phyloP scores from a whole-genome alignment of 2,329 filamentous ascomycete genomes.

The Dryadomyces quercivorus region DNA sequence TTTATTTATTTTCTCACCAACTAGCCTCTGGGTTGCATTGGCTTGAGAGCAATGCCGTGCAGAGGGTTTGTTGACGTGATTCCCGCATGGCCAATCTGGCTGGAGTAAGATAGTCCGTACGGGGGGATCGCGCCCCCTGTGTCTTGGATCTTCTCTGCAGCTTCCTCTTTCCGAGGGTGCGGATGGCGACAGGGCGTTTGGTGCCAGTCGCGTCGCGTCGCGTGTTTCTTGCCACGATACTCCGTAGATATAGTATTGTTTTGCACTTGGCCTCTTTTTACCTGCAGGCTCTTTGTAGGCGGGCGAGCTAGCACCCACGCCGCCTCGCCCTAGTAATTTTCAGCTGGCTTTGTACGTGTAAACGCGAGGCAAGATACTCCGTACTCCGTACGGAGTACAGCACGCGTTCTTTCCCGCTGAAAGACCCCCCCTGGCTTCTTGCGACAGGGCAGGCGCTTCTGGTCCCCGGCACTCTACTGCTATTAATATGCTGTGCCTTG shows the following conservation, averaged over 20 bases:
- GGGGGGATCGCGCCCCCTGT: too few species aligned
- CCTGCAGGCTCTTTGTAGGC: neutral
- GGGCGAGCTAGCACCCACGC: neutral
- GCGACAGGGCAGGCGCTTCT: neutral
- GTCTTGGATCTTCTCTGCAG: too few species aligned
- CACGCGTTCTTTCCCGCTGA: too few species aligned
- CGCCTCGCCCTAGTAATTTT: neutral
- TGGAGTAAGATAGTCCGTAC: too few species aligned
- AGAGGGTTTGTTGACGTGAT: neutral
- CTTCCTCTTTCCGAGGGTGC: too few species aligned
- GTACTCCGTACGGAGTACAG: too few species aligned
- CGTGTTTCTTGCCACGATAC: neutral
- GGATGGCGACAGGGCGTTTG: too few species aligned
- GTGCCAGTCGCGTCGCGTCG: conserved; percentile 10
- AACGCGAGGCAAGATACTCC: too few species aligned
- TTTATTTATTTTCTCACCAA: neutral
- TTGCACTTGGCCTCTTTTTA: neutral
- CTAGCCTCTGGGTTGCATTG: neutral
- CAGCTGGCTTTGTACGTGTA: neutral
- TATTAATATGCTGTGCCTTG: neutral
- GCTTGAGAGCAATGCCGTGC: neutral
- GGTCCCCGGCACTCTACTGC: too few species aligned
- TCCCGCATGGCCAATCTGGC: neutral
- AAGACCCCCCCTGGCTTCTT: too few species aligned
- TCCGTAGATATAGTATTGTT: neutral